Conservation (phyloP, 2,329 filamentous ascomycete genomes). For the Amauroascus niger region DNA sequence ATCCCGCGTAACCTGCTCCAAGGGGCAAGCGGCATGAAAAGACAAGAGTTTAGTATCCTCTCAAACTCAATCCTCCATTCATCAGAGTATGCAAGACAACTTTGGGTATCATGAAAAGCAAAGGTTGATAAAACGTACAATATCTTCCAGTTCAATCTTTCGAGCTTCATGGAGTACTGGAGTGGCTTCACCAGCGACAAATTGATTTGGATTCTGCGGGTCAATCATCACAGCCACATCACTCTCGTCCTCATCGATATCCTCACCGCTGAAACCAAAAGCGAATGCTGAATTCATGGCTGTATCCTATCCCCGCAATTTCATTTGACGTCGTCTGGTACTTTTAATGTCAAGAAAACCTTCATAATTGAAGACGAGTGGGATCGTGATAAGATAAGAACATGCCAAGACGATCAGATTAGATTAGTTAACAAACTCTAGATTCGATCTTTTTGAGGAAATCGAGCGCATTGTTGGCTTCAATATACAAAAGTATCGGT, state of each 20-base stretch:
- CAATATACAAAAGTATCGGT: too few species aligned
- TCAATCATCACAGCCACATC: background rate
- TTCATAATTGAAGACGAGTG: background rate
- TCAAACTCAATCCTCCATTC: background rate
- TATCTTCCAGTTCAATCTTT: slow-evolving; percentile 38
- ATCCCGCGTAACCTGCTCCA: too few species aligned
- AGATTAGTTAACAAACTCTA: background rate
- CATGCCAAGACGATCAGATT: background rate
- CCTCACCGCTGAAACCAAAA: slow-evolving; percentile 15
- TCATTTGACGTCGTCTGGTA: background rate
- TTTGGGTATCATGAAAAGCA: background rate
- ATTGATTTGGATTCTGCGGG: slow-evolving; percentile 16
- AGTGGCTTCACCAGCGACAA: slow-evolving; percentile 20
- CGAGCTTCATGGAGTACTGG: slow-evolving; percentile 19
- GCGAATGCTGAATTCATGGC: slow-evolving; percentile 13
- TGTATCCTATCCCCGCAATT: background rate
- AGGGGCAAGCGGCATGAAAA: background rate
- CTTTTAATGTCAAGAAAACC: background rate
- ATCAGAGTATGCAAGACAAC: too few species aligned
- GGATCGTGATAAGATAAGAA: slow-evolving; percentile 2
- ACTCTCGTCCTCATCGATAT: slow-evolving; percentile 8
- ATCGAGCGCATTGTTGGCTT: too few species aligned
- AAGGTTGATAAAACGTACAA: slow-evolving; percentile 33
- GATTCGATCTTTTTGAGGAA: too few species aligned
- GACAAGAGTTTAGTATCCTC: background rate